These are phyloP conservation scores for Arctium lappa DNA, from an alignment of 129 eudicot genomes.

Conservation along the genomic window DNA sequence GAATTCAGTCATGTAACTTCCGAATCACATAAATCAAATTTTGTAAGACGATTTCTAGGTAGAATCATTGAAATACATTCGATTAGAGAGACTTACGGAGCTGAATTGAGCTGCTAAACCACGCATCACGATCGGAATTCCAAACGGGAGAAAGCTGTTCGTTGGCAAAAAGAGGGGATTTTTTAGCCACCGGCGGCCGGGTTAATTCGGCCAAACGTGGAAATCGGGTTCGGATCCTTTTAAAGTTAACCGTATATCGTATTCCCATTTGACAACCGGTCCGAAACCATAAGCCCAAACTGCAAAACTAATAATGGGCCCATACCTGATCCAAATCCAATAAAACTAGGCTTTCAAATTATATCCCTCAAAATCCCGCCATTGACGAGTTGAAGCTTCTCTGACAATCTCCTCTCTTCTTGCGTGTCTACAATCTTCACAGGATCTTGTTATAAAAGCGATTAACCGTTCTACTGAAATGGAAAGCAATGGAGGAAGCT, in stretches of 20 bases:
- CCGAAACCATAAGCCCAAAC: background rate
- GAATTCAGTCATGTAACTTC: constrained; percentile 9
- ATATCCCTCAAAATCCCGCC: constrained; percentile 34
- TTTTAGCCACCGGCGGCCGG: background rate
- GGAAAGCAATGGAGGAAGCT: constrained; percentile 28
- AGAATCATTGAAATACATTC: background rate
- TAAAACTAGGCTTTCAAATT: constrained; percentile 7
- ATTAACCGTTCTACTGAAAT: constrained; percentile 1
- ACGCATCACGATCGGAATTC: constrained; percentile 37
- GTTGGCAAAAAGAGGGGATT: background rate
- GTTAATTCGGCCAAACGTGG: background rate
- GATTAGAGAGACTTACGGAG: constrained; percentile 33
- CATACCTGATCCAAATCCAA: constrained; percentile 10
- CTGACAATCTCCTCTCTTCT: constrained; percentile 18
- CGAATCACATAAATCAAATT: background rate
- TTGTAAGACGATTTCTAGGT: background rate
- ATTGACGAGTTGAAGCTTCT: constrained; percentile 14
- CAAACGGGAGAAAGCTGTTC: background rate
- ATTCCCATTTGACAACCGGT: background rate
- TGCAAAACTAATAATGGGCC: background rate
- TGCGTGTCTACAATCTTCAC: constrained; percentile 1
- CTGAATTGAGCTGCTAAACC: constrained; percentile 36
- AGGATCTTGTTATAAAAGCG: background rate
- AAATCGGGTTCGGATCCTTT: background rate
- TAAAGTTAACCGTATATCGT: background rate